These are phyloP conservation scores for Microascus cirrosus DNA, from an alignment of 2,329 filamentous ascomycete species.

Conservation along the genomic window DNA sequence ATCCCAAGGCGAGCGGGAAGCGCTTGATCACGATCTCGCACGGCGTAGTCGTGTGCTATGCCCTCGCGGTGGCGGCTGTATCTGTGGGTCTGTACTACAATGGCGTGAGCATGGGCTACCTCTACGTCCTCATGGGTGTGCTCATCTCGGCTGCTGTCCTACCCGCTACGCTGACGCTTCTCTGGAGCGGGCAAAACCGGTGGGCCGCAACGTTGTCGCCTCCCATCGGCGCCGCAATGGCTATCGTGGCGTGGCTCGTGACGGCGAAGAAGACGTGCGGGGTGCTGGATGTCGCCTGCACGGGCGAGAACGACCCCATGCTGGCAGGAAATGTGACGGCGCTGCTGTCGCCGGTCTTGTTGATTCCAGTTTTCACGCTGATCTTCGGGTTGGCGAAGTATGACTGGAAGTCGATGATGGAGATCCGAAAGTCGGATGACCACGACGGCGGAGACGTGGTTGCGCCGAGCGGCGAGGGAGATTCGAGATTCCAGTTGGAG, in stretches of 20 bases:
- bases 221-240: conserved; percentile 52
- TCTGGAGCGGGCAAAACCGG: conserved; percentile 72
- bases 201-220: conserved; percentile 59
- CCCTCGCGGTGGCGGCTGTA: conserved; percentile 66
- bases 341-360: conserved; percentile 62
- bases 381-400: conserved; percentile 54
- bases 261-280: conserved; percentile 61
- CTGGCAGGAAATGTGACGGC: conserved; percentile 77
- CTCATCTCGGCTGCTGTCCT: conserved; percentile 81
- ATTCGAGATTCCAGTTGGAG: conserved; percentile 28
- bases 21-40: conserved; percentile 74
- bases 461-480: conserved; percentile 34
- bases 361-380: conserved; percentile 67
- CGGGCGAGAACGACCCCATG: conserved; percentile 78
- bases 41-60: conserved; percentile 57
- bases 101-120: conserved; percentile 76
- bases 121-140: conserved; percentile 85
- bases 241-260: conserved; percentile 65
- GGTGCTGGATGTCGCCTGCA: conserved; percentile 57
- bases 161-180: conserved; percentile 66
- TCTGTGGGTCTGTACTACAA: conserved; percentile 64
- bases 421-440: conserved; percentile 70
- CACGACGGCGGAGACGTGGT: conserved; percentile 51
- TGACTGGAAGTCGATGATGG: conserved; percentile 75
- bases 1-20: conserved; percentile 63